Conservation (phyloP, 2,329 filamentous ascomycete species). For the Aspergillus neotritici region DNA sequence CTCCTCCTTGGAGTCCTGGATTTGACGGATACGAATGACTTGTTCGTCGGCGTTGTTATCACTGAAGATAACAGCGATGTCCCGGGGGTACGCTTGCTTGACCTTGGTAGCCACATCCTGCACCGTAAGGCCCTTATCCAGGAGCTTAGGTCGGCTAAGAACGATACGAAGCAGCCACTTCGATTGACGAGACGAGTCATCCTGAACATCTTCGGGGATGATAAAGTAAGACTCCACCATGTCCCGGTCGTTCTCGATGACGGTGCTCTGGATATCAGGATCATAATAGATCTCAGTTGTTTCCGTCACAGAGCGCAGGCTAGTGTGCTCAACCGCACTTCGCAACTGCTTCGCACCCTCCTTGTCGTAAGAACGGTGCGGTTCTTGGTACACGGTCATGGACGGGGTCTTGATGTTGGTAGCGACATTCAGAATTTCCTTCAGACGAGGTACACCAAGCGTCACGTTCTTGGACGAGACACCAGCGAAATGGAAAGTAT, state of each 20-base stretch:
- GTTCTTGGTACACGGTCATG: constrained; percentile 83
- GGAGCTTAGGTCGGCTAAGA: constrained; percentile 85
- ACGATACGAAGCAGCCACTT: constrained; percentile 93
- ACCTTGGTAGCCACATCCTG: constrained; percentile 86
- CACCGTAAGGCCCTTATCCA: constrained; percentile 84
- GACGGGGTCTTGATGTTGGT: constrained; percentile 98
- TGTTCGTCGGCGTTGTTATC: constrained; percentile 97
- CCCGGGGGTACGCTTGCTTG: constrained; percentile 78
- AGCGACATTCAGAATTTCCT: constrained; percentile 97
- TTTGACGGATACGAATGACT: constrained; percentile 84
- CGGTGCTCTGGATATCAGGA: constrained; percentile 78
- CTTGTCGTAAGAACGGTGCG: constrained; percentile 57
- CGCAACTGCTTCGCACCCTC: constrained; percentile 79
- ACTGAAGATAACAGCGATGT: constrained; percentile 90
- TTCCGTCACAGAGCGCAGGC: constrained; percentile 81
- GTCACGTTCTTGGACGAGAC: constrained; percentile 99
- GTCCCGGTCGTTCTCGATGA: constrained; percentile 79
- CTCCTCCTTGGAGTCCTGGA: constrained; percentile 63
- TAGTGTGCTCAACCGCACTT: constrained; percentile 90
- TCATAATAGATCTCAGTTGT: constrained; percentile 97
- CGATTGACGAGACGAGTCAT: constrained; percentile 63
- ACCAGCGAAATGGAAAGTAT: constrained; percentile 99
- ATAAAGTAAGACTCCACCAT: constrained; percentile 98
- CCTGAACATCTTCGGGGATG: constrained; percentile 75
- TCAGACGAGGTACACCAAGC: constrained; percentile 95